A percentile compares a stretch with the other conserved stretches of the same genome.
phyloP scores from a whole-genome alignment of 2,329 filamentous ascomycete genomes.

The Talaromyces islandicus region DNA sequence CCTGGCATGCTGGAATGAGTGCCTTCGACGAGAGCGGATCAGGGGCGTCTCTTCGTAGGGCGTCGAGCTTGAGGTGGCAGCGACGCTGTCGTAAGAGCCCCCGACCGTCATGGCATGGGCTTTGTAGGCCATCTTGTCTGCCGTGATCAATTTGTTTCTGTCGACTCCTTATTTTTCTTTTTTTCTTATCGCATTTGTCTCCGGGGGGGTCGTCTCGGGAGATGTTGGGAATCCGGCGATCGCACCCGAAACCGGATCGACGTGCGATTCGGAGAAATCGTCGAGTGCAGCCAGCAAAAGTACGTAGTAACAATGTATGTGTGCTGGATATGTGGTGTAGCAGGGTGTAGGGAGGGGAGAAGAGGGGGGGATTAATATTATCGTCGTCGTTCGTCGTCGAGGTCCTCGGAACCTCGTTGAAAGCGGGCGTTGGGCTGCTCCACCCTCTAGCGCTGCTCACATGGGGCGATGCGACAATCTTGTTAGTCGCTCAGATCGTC shows the following conservation, averaged over 20 bases:
- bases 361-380: neutral
- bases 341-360: neutral
- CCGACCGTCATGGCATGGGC: conserved; percentile 33
- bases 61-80: conserved; percentile 21
- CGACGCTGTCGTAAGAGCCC: conserved; percentile 24
- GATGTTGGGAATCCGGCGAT: neutral
- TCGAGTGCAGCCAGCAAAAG: neutral
- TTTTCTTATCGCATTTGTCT: neutral
- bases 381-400: neutral
- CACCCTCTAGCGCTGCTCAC: neutral
- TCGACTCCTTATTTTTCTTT: neutral
- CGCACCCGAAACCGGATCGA: neutral
- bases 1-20: conserved; percentile 40
- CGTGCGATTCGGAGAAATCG: neutral
- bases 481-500: neutral
- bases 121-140: conserved; percentile 31
- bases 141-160: neutral
- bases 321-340: neutral
- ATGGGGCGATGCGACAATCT: neutral
- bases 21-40: conserved; percentile 35
- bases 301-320: neutral
- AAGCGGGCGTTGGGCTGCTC: neutral
- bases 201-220: neutral
- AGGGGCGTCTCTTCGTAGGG: conserved; percentile 28
- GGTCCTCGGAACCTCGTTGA: neutral